Evolutionary conservation across 495 filamentous ascomycete species (phyloP), one percentile per base, ranked within the genome.

Genomic region (Aspergillus diversus): DNA sequence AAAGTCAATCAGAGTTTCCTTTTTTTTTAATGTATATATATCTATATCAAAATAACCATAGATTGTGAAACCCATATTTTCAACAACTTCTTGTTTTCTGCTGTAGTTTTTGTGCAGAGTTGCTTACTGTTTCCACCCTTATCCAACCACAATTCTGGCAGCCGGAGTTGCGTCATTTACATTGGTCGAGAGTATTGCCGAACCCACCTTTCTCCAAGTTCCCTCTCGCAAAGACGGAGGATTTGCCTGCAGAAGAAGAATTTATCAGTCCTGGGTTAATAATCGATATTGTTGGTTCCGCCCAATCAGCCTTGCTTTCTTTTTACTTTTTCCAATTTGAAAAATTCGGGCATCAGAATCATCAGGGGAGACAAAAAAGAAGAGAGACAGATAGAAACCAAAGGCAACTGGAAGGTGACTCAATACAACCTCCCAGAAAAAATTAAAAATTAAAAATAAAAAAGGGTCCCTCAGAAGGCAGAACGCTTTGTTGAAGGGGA

Each of bases 181-280:
- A 68, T 70, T 72, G 70, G 70, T 50, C 47, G 64, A 55, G 63
- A 37, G 66, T 63, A 61, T 62, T 68, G 59, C 70, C 70, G 67
- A 63, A 61, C 49, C 67, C 66, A 66, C 66, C 58, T 47, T 54
- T 64, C 63, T 68, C 65, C 63, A 72, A 63, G 60, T 63, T 69
- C 52, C 39, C 58, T 57, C 52, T 48, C 50, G 34, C 64, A 57
- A 65, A 59, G 64, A 59, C 50, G 43, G 55, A 57, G 50, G 42
- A 54, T 61, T 52, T 21, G 54, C 51, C 61, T 65, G 65, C 59
- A 68, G 62, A 56, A 64, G 35, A 52, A 46, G 32, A 33, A 46
- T 66, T 59, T 48, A 51, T 50, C 59, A 54, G 42, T 47, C 53
- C 42, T 32, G 52, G 17, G 51, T 60, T 59, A 64, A 63, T 47